phyloP scores from a whole-genome alignment of 1,284 basidiomycete species.

The Moniliophthora roreri region DNA sequence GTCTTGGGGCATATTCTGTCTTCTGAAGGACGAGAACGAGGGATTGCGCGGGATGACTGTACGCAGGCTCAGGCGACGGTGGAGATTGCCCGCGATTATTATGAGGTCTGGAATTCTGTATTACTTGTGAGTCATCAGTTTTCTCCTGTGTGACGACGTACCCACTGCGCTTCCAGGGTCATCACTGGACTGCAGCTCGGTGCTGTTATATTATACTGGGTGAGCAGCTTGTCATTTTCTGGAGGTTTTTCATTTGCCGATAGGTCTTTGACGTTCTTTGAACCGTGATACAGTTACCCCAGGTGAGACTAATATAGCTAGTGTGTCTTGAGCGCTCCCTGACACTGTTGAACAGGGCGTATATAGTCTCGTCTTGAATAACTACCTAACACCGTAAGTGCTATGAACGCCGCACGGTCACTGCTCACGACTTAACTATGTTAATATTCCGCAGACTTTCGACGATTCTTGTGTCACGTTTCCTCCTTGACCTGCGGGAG shows the following conservation, averaged over 20 bases:
- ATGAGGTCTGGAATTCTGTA: not conserved
- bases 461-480: not conserved
- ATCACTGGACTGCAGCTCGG: constrained; percentile 1
- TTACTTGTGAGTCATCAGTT: not conserved
- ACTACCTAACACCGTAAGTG: constrained; percentile 2
- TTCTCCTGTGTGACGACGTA: not conserved
- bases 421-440: not conserved
- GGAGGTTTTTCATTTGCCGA: not conserved
- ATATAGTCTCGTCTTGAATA: constrained; percentile 3
- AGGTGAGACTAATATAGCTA: not conserved
- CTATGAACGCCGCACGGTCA: not conserved
- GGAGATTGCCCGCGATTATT: not conserved
- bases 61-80: not conserved
- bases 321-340: not conserved
- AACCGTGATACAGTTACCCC: not conserved
- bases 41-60: not conserved
- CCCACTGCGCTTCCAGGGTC: not conserved
- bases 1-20: not conserved
- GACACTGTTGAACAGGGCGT: not conserved
- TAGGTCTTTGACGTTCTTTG: not conserved
- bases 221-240: not conserved
- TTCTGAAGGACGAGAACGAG: not conserved
- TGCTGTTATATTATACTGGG: constrained; percentile 4
- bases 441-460: not conserved
- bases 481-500: constrained; percentile 1